phyloP scores from a whole-genome alignment of 192 early-diverging fungal species.

The Coemansia sp. region DNA sequence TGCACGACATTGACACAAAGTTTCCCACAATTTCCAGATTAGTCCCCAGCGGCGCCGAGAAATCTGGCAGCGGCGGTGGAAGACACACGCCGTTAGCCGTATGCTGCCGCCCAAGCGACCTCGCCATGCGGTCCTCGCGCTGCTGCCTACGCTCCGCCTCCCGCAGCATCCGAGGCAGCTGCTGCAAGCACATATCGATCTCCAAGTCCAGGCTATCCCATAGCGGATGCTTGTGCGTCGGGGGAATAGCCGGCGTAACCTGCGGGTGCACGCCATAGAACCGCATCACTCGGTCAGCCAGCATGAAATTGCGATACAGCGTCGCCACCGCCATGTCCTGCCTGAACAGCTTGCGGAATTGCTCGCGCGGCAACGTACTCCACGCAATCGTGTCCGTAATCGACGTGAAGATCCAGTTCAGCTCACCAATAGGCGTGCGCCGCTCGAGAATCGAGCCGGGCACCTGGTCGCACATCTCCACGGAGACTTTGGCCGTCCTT shows the following conservation, averaged over 20 bases:
- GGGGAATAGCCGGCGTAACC: slow-evolving; percentile 80
- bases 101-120: slow-evolving; percentile 14
- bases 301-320: slow-evolving; percentile 92
- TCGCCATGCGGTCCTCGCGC: slow-evolving; percentile 32
- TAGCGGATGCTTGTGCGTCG: slow-evolving; percentile 93
- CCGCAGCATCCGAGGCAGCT: slow-evolving; percentile 78
- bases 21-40: slow-evolving; percentile 37
- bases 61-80: background rate
- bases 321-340: slow-evolving; percentile 95
- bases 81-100: background rate
- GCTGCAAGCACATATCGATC: slow-evolving; percentile 89
- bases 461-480: slow-evolving; percentile 65
- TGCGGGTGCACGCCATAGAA: slow-evolving; percentile 92
- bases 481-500: slow-evolving; percentile 67
- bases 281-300: slow-evolving; percentile 95
- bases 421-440: slow-evolving; percentile 91
- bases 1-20: slow-evolving; percentile 27
- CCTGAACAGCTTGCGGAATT: slow-evolving; percentile 88
- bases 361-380: slow-evolving; percentile 84
- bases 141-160: slow-evolving; percentile 32
- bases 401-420: slow-evolving; percentile 99
- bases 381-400: slow-evolving; percentile 99
- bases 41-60: slow-evolving; percentile 20
- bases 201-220: slow-evolving; percentile 96
- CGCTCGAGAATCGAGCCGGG: slow-evolving; percentile 89